A percentile compares a stretch with the other conserved stretches of the same genome.
Conservation (phyloP, 2,329 filamentous ascomycete genomes). For the Cordyceps fumosorosea region DNA sequence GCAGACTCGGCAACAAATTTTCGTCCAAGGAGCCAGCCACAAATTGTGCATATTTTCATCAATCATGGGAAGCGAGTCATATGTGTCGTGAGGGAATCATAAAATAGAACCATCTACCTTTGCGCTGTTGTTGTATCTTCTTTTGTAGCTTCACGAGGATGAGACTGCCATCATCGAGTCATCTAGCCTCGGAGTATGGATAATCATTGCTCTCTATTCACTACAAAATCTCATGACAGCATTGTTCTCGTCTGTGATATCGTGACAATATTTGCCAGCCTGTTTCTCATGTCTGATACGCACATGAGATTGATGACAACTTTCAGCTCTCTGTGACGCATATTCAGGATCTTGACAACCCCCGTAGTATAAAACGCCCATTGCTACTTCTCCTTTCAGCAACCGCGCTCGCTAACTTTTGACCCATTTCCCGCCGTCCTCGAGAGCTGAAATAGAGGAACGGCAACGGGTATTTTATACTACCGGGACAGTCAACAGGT, state of each 20-base stretch:
- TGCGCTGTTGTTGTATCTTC: background rate
- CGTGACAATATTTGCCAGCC: background rate
- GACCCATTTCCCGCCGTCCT: background rate
- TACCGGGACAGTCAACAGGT: too few species aligned
- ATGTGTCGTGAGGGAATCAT: conserved; percentile 7
- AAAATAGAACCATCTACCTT: background rate
- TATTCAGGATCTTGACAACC: background rate
- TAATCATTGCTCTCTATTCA: background rate
- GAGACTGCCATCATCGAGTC: background rate
- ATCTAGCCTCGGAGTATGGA: background rate
- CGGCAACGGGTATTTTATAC: too few species aligned
- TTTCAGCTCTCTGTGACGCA: background rate
- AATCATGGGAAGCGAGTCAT: conserved; percentile 12
- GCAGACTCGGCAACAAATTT: background rate
- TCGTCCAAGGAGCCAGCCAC: conserved; percentile 1
- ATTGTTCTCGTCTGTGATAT: background rate
- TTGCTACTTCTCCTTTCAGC: background rate
- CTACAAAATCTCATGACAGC: background rate
- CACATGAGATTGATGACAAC: background rate
- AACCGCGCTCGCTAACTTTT: background rate
- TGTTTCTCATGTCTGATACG: background rate
- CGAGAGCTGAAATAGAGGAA: too few species aligned
- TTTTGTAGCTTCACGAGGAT: background rate
- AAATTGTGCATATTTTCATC: conserved; percentile 11
- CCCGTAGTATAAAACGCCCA: background rate